Conservation (phyloP, 2,329 filamentous ascomycete genomes). For the Gnomoniopsis sp. region DNA sequence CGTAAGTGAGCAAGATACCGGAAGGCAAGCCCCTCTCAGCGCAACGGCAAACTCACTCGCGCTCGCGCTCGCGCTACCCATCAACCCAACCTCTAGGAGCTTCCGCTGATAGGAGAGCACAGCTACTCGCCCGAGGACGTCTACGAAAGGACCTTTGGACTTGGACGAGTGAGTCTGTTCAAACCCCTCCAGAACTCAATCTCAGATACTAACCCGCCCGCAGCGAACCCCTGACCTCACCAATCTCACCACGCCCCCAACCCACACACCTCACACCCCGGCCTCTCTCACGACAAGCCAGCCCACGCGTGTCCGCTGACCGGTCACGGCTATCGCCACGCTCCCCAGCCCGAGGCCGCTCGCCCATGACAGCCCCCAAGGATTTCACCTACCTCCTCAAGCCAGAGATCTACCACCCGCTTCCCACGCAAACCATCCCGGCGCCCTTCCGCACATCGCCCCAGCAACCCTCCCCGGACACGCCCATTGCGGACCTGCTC, state of each 20-base stretch:
- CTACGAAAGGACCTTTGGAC: slow-evolving; percentile 78
- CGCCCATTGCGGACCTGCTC: slow-evolving; percentile 67
- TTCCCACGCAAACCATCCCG: slow-evolving; percentile 61
- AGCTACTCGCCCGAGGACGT: slow-evolving; percentile 61
- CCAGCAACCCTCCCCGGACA: slow-evolving; percentile 59
- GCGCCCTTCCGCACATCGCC: slow-evolving; percentile 66
- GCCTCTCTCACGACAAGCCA: slow-evolving; percentile 21
- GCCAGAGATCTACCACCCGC: slow-evolving; percentile 77
- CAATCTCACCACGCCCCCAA: slow-evolving; percentile 21
- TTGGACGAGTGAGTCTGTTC: slow-evolving; percentile 62
- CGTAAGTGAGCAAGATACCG: slow-evolving; percentile 24
- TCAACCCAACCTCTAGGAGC: background rate
- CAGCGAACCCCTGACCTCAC: slow-evolving; percentile 24
- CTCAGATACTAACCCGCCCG: slow-evolving; percentile 16
- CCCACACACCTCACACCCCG: slow-evolving; percentile 20
- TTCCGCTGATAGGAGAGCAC: slow-evolving; percentile 13
- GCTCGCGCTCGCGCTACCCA: background rate
- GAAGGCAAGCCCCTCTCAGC: background rate
- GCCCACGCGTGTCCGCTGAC: slow-evolving; percentile 24
- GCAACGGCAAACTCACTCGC: background rate
- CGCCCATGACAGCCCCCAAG: slow-evolving; percentile 45
- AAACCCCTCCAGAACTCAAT: slow-evolving; percentile 1
- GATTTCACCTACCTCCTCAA: slow-evolving; percentile 80
- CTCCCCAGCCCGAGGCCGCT: slow-evolving; percentile 30
- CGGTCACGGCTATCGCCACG: slow-evolving; percentile 22